Base-by-base conservation (phyloP, 345 rosid genomes). In the Populus simonii region DNA sequence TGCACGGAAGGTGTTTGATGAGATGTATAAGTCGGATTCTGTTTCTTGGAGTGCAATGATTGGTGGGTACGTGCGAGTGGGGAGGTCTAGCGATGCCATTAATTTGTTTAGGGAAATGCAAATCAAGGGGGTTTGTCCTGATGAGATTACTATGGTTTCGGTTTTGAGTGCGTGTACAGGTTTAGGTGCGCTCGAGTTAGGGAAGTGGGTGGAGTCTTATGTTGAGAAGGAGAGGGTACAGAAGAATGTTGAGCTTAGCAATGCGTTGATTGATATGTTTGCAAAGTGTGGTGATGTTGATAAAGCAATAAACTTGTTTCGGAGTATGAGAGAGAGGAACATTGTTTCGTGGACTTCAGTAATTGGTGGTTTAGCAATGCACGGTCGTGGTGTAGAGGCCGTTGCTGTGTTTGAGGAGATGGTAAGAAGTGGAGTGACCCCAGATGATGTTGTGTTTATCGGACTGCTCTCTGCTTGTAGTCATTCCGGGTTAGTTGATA, bases 1-100 rank as follows among this genome's bases (percentile, higher is more conserved):
- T 68, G 88, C 89, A 7, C 78, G 89, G 25, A 84, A 84, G 76
- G 75, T 86, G 87, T 88, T 89, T 51, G 90, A 90, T 80, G 85
- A 80, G 80, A 90, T 87, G 88, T 45, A 75, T 2, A 83, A 77
- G 51, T 22, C 27, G 63, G 88, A 90, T 68, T 80, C 87, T 25
- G 89, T 88, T 74, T 84, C 90, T 2, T 88, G 91, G 91, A 90
- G 88, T 27, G 89, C 85, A 16, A 90, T 88, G 86, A 88, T 90
- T 38, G 88, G 89, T 31, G 89, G 90, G 61, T 87, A 84, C 66
- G 84, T 82, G 12, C 87, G 87, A 23, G 72, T 79, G 59, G 86
- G 89, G 25, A 72, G 57, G 76, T 80, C 84, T 0, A 76, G 73
- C 4, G 88, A 84, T 69, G 89, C 93, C 0, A 67, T 88, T 71